Evolutionary conservation across 1,139 yeast species (phyloP), one percentile per base, ranked within the genome.

Genomic region (Saccharomyces pastorianus): DNA sequence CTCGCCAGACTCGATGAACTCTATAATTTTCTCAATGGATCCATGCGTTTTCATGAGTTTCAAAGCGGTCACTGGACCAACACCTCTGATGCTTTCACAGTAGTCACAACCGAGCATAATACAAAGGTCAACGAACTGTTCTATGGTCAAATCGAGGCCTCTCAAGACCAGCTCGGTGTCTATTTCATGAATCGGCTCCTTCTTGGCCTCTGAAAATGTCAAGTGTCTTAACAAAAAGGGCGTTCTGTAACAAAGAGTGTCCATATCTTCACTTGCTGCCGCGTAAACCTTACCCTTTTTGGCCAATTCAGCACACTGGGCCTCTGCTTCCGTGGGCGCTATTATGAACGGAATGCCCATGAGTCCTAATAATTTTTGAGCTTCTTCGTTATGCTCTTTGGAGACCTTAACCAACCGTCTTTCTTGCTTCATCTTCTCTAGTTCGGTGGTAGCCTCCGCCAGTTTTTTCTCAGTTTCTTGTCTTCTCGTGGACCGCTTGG

Each of bases 251-350:
- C 98, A 93, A 55, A 93, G 71, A 0, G 99, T 95, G 72, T 93
- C 99, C 99, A 93, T 93, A 80, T 93, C 99, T 69, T 93, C 99
- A 2, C 96, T 88, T 0, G 98, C 99, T 2, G 99, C 96, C 11
- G 96, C 99, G 69, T 84, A 93, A 0, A 93, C 98, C 66, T 85
- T 85, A 4, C 96, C 97, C 14, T 83, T 82, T 57, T 83, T 81
- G 1, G 98, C 97, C 55, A 93, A 73, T 60, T 84, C 95, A 0
- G 99, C 99, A 75, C 99, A 93, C 66, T 93, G 98, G 0, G 99
- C 96, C 69, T 93, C 99, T 0, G 99, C 99, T 71, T 93, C 99
- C 69, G 96, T 86, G 0, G 99, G 99, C 0, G 99, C 98, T 54
- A 84, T 82, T 6, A 93, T 86, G 64, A 76, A 88, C 1, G 99